Conservation (phyloP, 768 basidiomycete species). For the Boletus insuetus region DNA sequence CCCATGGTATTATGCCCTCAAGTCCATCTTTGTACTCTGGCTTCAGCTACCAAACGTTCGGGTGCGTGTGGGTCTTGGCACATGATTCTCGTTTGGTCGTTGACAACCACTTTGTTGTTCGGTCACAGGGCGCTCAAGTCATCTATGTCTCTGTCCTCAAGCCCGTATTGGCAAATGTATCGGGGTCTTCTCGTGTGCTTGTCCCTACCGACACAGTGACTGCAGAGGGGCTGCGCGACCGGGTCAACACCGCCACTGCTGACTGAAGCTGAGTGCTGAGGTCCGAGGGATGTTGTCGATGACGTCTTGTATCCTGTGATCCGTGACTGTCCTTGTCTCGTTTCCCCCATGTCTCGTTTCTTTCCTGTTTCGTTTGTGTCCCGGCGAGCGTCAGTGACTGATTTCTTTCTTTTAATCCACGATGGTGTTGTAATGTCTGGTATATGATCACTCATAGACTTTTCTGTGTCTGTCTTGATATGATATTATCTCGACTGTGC, state of each 20-base stretch:
- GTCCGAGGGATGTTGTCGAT: not conserved
- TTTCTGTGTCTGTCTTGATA: not conserved
- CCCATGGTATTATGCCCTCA: slow-evolving; percentile 93
- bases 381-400: slow-evolving; percentile 11
- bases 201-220: slow-evolving; percentile 51
- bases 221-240: slow-evolving; percentile 46
- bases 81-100: not conserved
- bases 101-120: not conserved
- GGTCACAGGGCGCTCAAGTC: slow-evolving; percentile 75
- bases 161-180: slow-evolving; percentile 71
- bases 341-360: not conserved
- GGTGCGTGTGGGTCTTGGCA: slow-evolving; percentile 45
- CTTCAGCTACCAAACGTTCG: slow-evolving; percentile 83
- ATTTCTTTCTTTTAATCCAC: slow-evolving; percentile 1
- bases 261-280: slow-evolving; percentile 23
- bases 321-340: not conserved
- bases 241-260: slow-evolving; percentile 38
- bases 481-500: not conserved
- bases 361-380: not conserved
- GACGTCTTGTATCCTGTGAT: not conserved
- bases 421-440: slow-evolving; percentile 23
- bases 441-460: slow-evolving; percentile 23
- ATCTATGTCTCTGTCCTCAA: slow-evolving; percentile 76
- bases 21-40: slow-evolving; percentile 90
- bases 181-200: slow-evolving; percentile 40